Base-by-base conservation (phyloP, 768 basidiomycete genomes). In the Kockovaella imperatae region DNA sequence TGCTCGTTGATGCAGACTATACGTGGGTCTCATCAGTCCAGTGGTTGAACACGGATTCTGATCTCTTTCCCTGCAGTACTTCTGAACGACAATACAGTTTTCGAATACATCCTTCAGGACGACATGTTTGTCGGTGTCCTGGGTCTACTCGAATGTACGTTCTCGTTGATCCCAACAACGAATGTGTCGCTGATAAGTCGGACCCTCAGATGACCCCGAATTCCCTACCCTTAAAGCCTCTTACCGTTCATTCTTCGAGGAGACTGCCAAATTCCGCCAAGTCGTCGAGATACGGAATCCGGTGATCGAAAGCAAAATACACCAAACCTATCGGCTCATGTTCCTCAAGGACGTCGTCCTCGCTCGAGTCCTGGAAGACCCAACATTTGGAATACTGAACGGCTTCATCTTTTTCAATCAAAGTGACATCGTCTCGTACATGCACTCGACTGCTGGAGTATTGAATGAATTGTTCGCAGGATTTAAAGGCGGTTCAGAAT, bases 331-430 rank as follows among this genome's bases (percentile, higher is more conserved):
- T 70, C 87, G 95, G 17, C 78, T 99, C 5, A 88, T 89, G 65
- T 97, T 89, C 73, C 83, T 99, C 63, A 97, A 96, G 70, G 95
- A 99, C 68, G 93, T 99, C 50, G 88, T 99, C 34, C 84, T 99
- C 41, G 88, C 90, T 0, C 83, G 95, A 15, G 83, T 84, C 1
- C 79, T 96, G 41, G 95, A 99, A 62, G 95, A 99, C 70, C 84
- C 87, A 2, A 96, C 91, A 0, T 93, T 96, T 78, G 89, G 88
- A 64, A 87, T 95, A 60, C 80, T 97, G 65, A 96, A 90, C 72
- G 90, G 88, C 1, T 87, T 87, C 73, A 89, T 99, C 70, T 88
- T 96, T 67, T 97, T 91, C 79, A 95, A 97, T 74, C 93, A 99
- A 70, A 89, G 93, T 61, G 95, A 99, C 72, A 96, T 99, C 64